Conservation (phyloP, 2,329 filamentous ascomycete species). For the Sporothrix sp. region DNA sequence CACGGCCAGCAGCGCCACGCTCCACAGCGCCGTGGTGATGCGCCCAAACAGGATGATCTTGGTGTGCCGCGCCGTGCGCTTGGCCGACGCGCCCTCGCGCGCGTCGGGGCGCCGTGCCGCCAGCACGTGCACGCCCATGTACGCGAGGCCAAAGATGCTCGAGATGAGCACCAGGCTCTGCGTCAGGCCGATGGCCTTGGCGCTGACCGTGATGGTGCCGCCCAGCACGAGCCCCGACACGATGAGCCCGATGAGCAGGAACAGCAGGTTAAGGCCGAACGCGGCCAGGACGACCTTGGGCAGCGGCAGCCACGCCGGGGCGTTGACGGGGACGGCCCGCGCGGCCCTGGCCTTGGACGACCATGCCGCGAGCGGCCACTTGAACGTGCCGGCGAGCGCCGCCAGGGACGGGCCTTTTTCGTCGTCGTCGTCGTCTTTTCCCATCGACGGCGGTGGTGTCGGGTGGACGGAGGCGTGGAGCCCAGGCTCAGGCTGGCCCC, state of each 20-base stretch:
- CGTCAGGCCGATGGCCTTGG: slow-evolving; percentile 17
- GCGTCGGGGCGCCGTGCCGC: slow-evolving; percentile 21
- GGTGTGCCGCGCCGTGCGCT: slow-evolving; percentile 25
- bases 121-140: slow-evolving; percentile 24
- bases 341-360: too few species aligned
- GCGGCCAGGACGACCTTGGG: slow-evolving; percentile 13
- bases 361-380: too few species aligned
- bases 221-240: slow-evolving; percentile 20
- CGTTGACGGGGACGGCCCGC: neutral
- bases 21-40: slow-evolving; percentile 23
- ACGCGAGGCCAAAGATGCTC: slow-evolving; percentile 24
- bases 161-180: slow-evolving; percentile 21
- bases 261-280: slow-evolving; percentile 14
- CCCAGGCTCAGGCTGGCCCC: too few species aligned
- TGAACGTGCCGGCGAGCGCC: neutral
- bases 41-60: slow-evolving; percentile 23
- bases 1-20: slow-evolving; percentile 21
- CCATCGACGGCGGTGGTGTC: neutral
- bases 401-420: neutral
- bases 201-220: slow-evolving; percentile 15
- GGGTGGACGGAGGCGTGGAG: neutral
- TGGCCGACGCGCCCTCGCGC: slow-evolving; percentile 17
- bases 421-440: neutral
- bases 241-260: slow-evolving; percentile 16
- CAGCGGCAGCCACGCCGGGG: slow-evolving; percentile 15